phyloP scores from a whole-genome alignment of 345 rosid species.

The Camelina sativa region DNA sequence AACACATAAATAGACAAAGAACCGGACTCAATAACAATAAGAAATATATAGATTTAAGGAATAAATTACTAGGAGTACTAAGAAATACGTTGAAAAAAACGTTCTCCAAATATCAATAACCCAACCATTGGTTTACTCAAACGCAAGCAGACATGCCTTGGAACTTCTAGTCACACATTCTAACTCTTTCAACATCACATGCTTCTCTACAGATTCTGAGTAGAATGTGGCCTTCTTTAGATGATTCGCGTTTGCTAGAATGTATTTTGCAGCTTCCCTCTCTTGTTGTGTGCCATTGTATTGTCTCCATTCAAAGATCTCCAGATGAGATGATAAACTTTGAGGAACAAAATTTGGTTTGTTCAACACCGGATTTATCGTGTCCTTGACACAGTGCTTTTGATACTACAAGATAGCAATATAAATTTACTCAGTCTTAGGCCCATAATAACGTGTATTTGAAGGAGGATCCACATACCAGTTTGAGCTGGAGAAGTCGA shows the following conservation, averaged over 20 bases:
- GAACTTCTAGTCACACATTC: constrained; percentile 31
- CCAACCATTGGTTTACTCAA: not conserved
- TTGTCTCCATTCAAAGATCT: constrained; percentile 31
- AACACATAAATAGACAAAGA: no score
- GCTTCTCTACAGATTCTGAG: constrained; percentile 15
- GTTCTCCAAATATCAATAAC: no score
- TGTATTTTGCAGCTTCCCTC: not conserved
- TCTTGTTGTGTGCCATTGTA: not conserved
- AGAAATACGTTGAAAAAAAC: no score
- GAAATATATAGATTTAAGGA: no score
- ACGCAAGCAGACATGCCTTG: constrained; percentile 14
- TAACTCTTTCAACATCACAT: constrained; percentile 3
- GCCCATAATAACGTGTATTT: not conserved
- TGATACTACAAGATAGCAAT: not conserved
- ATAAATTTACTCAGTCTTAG: not conserved
- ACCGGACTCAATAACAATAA: no score
- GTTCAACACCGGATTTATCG: not conserved
- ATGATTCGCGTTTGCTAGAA: not conserved
- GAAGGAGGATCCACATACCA: not conserved
- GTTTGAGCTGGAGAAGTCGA: constrained; percentile 26
- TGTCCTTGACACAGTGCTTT: not conserved
- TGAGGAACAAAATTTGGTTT: not conserved
- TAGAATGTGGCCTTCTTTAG: constrained; percentile 22
- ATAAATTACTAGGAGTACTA: no score
- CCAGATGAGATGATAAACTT: constrained; percentile 25